Base-by-base conservation (phyloP, 192 early-diverging fungal genomes). In the Paraglomus brasilianum region DNA sequence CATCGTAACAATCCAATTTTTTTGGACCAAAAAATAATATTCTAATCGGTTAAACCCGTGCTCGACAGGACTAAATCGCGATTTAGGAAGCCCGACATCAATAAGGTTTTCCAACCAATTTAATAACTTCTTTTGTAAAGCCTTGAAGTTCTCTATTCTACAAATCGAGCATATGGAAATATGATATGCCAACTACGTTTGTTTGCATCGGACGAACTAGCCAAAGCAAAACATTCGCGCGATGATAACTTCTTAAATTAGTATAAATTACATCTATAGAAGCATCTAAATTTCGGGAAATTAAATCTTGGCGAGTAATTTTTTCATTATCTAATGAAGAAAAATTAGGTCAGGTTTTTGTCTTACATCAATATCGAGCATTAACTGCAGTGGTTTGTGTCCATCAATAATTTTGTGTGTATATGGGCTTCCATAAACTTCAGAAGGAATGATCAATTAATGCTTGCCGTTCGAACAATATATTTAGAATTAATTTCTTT, bases 91-190 rank as follows among this genome's bases (percentile, higher is more conserved):
- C n/a, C 52, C 52, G 24, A 55, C 24, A 55, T 55, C 52, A 55
- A 55, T 55, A 55, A 55, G 52, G 52, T 55, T 55, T 17, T 24
- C 52, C 52, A 55, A 55, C 52, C 24, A 55, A 55, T 55, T 55
- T 17, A 11, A 55, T 55, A 55, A 55, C 52, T 17, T 55, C 24
- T 55, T 55, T 24, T 55, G 52, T 55, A 55, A 55, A 55, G 24
- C 52, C 17, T 24, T 55, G n/a, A 55, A 55, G 52, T 55, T 55
- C 52, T 55, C 52, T 55, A 55, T 55, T 55, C 52, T 17, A 55
- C 17, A 24, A 55, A 55, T 55, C 24, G 52, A 24, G 17, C 52
- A 7, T 55, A 24, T 21, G 17, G 52, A 55, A 21, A 55, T 21
- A 55, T 55, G 24, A 55, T 55, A 55, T 55, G 52, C 52, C 52